Conservation (phyloP, 2,329 filamentous ascomycete species). For the Fusarium graminum region DNA sequence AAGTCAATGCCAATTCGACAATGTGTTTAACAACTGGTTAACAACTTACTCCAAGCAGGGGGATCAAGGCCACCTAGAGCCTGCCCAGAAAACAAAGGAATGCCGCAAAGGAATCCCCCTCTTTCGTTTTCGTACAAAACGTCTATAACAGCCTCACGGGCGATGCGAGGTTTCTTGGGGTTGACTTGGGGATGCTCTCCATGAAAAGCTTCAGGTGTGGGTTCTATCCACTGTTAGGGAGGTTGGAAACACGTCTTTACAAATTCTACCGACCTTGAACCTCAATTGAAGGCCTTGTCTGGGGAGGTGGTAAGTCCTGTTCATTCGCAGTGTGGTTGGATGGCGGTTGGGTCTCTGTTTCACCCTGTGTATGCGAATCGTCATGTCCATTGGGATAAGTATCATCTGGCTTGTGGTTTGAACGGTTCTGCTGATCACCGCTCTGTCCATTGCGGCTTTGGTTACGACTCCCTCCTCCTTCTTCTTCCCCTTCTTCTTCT, state of each 20-base stretch:
- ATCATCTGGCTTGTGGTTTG: slow-evolving; percentile 26
- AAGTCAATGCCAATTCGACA: slow-evolving; percentile 17
- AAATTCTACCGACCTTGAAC: slow-evolving; percentile 49
- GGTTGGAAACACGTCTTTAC: background rate
- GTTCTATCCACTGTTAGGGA: slow-evolving; percentile 45
- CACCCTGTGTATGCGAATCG: slow-evolving; percentile 32
- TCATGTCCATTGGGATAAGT: slow-evolving; percentile 19
- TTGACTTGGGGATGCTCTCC: slow-evolving; percentile 53
- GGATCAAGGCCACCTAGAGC: slow-evolving; percentile 90
- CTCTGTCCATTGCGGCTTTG: slow-evolving; percentile 12
- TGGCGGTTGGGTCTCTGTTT: slow-evolving; percentile 8
- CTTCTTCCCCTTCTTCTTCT: slow-evolving; percentile 34
- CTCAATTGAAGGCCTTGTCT: slow-evolving; percentile 52
- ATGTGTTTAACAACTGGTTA: background rate
- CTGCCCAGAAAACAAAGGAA: slow-evolving; percentile 87
- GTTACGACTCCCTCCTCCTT: slow-evolving; percentile 19
- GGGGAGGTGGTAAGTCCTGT: slow-evolving; percentile 36
- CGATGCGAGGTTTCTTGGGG: slow-evolving; percentile 50
- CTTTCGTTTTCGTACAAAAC: slow-evolving; percentile 96
- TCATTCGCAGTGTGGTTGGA: slow-evolving; percentile 20
- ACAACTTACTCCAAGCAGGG: slow-evolving; percentile 75
- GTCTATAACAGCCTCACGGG: slow-evolving; percentile 76
- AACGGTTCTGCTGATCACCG: slow-evolving; percentile 11
- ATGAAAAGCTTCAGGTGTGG: slow-evolving; percentile 48
- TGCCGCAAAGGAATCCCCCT: slow-evolving; percentile 88